These are phyloP conservation scores for Pinus tabuliformis DNA, from an alignment of 75 land plant genomes.

Conservation along the genomic window DNA sequence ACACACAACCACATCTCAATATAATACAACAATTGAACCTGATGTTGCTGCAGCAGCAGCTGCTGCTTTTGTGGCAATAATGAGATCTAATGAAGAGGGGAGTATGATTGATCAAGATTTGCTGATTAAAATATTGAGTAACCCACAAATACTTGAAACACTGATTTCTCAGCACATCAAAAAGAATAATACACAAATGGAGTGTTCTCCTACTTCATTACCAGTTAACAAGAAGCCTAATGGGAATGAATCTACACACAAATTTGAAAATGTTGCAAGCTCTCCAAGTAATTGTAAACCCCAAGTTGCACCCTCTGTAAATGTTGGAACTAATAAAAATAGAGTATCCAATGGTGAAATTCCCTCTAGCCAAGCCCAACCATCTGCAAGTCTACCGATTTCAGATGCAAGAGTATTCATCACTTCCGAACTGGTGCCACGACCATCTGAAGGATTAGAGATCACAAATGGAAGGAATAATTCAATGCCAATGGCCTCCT, in stretches of 20 bases:
- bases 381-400: constrained; percentile 3
- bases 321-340: constrained; percentile 5
- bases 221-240: constrained; percentile 7
- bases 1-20: not conserved
- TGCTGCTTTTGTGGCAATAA: constrained; percentile 50
- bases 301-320: constrained; percentile 3
- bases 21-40: constrained; percentile 27
- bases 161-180: constrained; percentile 19
- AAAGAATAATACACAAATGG: constrained; percentile 3
- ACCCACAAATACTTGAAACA: constrained; percentile 52
- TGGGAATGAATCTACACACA: constrained; percentile 11
- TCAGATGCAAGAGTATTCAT: not conserved
- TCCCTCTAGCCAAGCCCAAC: constrained; percentile 1
- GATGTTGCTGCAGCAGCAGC: constrained; percentile 68
- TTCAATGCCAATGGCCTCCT: not conserved
- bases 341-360: not conserved
- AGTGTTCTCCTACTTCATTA: constrained; percentile 5
- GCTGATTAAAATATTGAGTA: constrained; percentile 58
- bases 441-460: constrained; percentile 2
- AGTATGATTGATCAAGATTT: constrained; percentile 69
- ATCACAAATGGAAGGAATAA: not conserved
- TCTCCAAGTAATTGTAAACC: constrained; percentile 6
- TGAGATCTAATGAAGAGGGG: constrained; percentile 53
- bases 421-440: not conserved
- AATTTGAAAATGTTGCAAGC: not conserved